Evolutionary conservation across 179 eudicot species (phyloP).

Genomic region (Actinidia polygama): DNA sequence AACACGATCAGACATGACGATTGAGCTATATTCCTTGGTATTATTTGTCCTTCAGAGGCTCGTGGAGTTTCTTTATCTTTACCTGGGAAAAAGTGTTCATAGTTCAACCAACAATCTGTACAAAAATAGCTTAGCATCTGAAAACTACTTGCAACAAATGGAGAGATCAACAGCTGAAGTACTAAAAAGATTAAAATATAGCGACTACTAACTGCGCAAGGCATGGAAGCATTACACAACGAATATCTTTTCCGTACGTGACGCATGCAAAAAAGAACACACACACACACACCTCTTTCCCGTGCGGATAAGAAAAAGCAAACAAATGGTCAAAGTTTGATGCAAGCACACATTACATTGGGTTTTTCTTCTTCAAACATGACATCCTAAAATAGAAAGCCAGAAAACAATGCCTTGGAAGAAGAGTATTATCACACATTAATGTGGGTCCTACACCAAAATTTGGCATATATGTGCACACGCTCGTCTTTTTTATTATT

Average conservation of each 20-base stretch:
- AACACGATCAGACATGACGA: conserved; percentile 39
- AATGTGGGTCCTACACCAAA: neutral
- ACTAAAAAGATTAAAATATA: neutral
- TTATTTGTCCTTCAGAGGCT: neutral
- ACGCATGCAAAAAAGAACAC: too few relatives aligned
- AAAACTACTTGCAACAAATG: neutral
- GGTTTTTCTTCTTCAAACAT: neutral
- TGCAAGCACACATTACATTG: neutral
- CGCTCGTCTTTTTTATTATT: too few relatives aligned
- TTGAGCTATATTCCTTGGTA: neutral
- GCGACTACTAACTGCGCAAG: neutral
- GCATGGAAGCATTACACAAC: neutral
- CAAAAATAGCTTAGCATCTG: neutral
- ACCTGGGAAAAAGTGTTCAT: neutral
- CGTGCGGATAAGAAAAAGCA: too few relatives aligned
- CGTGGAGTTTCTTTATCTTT: neutral
- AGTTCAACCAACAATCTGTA: neutral
- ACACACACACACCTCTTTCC: too few relatives aligned
- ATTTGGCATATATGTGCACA: too few relatives aligned
- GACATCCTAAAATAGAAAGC: neutral
- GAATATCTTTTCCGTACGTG: too few relatives aligned
- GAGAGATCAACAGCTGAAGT: neutral
- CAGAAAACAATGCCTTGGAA: neutral
- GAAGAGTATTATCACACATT: neutral
- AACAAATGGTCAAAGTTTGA: too few relatives aligned